Evolutionary conservation across 805 yeast species (phyloP).

Genomic region (Candida dendrica): DNA sequence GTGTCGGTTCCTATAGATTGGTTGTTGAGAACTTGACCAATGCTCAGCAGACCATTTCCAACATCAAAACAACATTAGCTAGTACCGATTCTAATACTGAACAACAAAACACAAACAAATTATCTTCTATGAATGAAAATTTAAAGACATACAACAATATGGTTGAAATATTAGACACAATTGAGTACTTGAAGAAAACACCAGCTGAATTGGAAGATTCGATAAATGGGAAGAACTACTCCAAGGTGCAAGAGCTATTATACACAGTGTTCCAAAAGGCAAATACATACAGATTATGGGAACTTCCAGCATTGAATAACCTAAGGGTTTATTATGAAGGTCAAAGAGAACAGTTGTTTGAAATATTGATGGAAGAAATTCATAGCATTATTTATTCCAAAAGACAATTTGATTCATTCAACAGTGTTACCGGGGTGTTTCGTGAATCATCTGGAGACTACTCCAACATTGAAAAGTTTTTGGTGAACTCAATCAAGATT

Average conservation of each 20-base stretch:
- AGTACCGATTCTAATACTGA: constrained; percentile 36
- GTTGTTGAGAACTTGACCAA: constrained; percentile 57
- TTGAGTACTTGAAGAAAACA: constrained; percentile 50
- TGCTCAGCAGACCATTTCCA: constrained; percentile 51
- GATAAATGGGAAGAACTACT: constrained; percentile 65
- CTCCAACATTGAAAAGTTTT: constrained; percentile 44
- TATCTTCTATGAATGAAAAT: constrained; percentile 45
- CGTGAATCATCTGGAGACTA: constrained; percentile 19
- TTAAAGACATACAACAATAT: constrained; percentile 58
- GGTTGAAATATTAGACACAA: constrained; percentile 61
- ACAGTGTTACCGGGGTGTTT: constrained; percentile 19
- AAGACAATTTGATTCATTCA: constrained; percentile 16
- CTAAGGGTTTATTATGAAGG: constrained; percentile 44
- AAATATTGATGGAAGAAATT: constrained; percentile 69
- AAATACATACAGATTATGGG: constrained; percentile 48
- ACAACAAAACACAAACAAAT: constrained; percentile 24
- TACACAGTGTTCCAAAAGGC: constrained; percentile 37
- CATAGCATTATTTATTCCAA: constrained; percentile 62
- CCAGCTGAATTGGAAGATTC: constrained; percentile 60
- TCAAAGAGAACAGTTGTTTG: constrained; percentile 58
- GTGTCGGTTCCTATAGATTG: constrained; percentile 76
- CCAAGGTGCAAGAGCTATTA: constrained; percentile 54
- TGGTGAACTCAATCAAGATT: constrained; percentile 48
- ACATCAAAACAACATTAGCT: constrained; percentile 41
- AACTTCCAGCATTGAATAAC: constrained; percentile 44